Conservation (phyloP, 2,329 filamentous ascomycete species). For the Aureobasidium zeae region DNA sequence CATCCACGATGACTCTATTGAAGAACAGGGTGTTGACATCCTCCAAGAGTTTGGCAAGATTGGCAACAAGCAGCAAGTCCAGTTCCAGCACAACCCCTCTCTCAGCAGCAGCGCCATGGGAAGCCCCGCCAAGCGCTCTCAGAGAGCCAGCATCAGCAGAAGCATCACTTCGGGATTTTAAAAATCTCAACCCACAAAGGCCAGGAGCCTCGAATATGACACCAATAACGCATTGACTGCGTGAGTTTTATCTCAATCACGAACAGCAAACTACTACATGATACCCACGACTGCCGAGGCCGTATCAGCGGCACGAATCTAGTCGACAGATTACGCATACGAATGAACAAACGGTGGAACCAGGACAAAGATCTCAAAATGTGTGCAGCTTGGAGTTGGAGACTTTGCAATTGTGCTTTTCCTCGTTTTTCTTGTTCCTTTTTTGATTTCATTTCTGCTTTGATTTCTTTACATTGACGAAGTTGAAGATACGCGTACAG, state of each 20-base stretch:
- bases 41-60: constrained; percentile 70
- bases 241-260: constrained; percentile 3
- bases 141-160: constrained; percentile 16
- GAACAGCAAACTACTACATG: constrained; percentile 6
- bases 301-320: not conserved
- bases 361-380: not conserved
- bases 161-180: constrained; percentile 19
- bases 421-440: constrained; percentile 4
- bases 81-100: constrained; percentile 3
- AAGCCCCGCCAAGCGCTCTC: constrained; percentile 17
- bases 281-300: constrained; percentile 15
- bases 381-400: not conserved
- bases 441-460: constrained; percentile 6
- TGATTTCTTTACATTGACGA: too few relatives aligned
- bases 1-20: constrained; percentile 49
- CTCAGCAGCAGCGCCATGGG: constrained; percentile 8
- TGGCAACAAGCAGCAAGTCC: constrained; percentile 33
- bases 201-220: constrained; percentile 4
- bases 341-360: constrained; percentile 13
- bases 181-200: not conserved
- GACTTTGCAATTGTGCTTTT: constrained; percentile 10
- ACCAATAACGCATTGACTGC: constrained; percentile 4
- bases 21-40: constrained; percentile 57
- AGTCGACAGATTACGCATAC: constrained; percentile 9
- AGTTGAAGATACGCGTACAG: too few relatives aligned